Evolutionary conservation across 2,329 filamentous ascomycete species (phyloP).

Genomic region (Fusarium heterosporum): DNA sequence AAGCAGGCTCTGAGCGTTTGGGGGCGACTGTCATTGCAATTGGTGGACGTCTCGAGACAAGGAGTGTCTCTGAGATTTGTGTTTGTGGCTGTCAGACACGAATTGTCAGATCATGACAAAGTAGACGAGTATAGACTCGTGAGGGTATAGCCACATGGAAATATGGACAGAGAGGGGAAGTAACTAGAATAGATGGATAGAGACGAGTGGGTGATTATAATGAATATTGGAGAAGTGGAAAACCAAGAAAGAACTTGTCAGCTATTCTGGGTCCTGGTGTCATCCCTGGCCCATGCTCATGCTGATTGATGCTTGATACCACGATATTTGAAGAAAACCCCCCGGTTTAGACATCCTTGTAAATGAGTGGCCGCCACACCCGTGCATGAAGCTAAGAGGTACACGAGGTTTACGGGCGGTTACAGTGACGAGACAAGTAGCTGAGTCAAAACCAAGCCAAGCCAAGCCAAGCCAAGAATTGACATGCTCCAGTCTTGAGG

Average conservation of each 20-base stretch:
- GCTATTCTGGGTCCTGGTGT: neutral
- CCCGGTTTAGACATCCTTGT: constrained; percentile 5
- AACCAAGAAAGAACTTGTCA: neutral
- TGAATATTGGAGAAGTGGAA: neutral
- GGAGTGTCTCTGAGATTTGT: constrained; percentile 10
- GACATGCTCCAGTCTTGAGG: neutral
- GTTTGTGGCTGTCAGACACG: neutral
- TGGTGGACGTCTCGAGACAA: neutral
- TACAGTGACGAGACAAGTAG: neutral
- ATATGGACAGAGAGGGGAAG: neutral
- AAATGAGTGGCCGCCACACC: constrained; percentile 21
- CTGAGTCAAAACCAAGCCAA: constrained; percentile 8
- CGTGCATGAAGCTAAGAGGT: constrained; percentile 5
- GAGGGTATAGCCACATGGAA: neutral
- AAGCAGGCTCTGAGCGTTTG: constrained; percentile 10
- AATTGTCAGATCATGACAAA: neutral
- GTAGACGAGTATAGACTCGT: neutral
- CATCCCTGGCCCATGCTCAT: neutral
- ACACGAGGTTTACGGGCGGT: neutral
- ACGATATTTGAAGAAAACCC: neutral
- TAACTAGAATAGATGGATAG: neutral
- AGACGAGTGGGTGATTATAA: neutral
- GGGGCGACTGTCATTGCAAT: constrained; percentile 18
- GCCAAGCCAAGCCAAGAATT: constrained; percentile 10
- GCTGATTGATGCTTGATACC: neutral